Evolutionary conservation across 495 filamentous ascomycete species (phyloP).

Genomic region (Aspergillus sclerotioniger): DNA sequence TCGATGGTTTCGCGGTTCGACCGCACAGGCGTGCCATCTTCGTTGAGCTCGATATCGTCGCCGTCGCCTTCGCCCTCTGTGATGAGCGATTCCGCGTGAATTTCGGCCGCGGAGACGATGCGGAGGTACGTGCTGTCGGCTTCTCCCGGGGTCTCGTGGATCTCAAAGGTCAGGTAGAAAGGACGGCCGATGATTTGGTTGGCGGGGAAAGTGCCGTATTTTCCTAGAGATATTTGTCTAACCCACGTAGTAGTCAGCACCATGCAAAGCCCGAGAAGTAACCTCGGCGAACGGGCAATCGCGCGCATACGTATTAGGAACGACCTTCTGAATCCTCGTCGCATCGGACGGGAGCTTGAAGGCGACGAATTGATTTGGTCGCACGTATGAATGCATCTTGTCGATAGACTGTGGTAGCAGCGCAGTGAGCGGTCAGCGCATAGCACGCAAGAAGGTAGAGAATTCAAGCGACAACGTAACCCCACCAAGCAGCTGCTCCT

Average conservation of each 20-base stretch:
- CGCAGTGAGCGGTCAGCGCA: background rate
- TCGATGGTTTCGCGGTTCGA: constrained; percentile 79
- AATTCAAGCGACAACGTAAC: background rate
- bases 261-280: background rate
- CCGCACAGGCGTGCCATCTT: constrained; percentile 63
- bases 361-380: constrained; percentile 61
- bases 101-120: constrained; percentile 74
- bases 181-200: constrained; percentile 86
- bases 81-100: constrained; percentile 70
- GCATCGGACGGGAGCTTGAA: constrained; percentile 67
- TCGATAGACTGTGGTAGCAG: background rate
- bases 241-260: constrained; percentile 21
- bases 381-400: constrained; percentile 52
- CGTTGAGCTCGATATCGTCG: constrained; percentile 50
- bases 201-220: constrained; percentile 83
- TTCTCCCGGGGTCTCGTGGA: constrained; percentile 68
- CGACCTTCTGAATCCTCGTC: constrained; percentile 61
- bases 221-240: constrained; percentile 72
- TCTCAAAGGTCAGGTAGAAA: constrained; percentile 86
- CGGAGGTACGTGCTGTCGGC: constrained; percentile 62
- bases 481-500: background rate
- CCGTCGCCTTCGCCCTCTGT: constrained; percentile 54
- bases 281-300: background rate
- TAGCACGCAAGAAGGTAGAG: background rate
- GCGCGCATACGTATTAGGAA: constrained; percentile 71